Percentiles rank a stretch among this genome's conserved stretches.
Evolutionary conservation across 2,329 filamentous ascomycete genomes (phyloP).

Genomic region (Aspergillus neotritici): DNA sequence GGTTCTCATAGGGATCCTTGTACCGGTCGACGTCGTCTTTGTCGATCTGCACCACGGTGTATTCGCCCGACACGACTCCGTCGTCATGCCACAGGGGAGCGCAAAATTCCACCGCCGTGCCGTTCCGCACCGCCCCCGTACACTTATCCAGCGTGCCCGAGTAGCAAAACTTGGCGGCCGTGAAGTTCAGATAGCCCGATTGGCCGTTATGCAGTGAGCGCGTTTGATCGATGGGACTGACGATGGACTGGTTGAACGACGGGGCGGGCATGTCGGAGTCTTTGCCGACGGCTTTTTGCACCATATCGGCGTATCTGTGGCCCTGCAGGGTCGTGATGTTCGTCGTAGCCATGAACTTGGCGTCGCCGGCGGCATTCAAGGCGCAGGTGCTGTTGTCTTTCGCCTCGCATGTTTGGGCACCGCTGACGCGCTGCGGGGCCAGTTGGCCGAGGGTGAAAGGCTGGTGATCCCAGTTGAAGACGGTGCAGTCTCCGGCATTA

Average conservation of each 20-base stretch:
- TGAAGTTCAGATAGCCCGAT: slow-evolving; percentile 6
- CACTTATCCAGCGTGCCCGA: slow-evolving; percentile 2
- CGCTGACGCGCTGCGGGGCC: slow-evolving; percentile 1
- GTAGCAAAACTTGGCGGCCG: slow-evolving; percentile 3
- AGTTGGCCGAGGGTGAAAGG: background rate
- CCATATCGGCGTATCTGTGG: background rate
- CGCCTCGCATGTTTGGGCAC: background rate
- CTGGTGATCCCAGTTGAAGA: slow-evolving; percentile 6
- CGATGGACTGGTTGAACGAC: background rate
- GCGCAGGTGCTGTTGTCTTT: slow-evolving; percentile 2
- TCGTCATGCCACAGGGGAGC: slow-evolving; percentile 3
- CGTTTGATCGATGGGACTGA: background rate
- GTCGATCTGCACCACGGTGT: slow-evolving; percentile 1
- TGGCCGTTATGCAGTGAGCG: background rate
- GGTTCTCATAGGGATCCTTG: slow-evolving; percentile 5
- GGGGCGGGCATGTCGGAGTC: background rate
- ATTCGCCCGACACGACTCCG: background rate
- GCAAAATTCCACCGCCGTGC: background rate
- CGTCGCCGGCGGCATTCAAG: slow-evolving; percentile 1
- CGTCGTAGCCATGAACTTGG: background rate
- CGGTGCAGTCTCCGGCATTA: slow-evolving; percentile 1
- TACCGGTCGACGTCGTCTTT: background rate
- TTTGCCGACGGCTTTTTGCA: no score
- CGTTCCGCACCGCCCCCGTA: background rate
- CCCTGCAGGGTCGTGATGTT: background rate